phyloP scores from a whole-genome alignment of 441 rosid species.

The Lepidium campestre region DNA sequence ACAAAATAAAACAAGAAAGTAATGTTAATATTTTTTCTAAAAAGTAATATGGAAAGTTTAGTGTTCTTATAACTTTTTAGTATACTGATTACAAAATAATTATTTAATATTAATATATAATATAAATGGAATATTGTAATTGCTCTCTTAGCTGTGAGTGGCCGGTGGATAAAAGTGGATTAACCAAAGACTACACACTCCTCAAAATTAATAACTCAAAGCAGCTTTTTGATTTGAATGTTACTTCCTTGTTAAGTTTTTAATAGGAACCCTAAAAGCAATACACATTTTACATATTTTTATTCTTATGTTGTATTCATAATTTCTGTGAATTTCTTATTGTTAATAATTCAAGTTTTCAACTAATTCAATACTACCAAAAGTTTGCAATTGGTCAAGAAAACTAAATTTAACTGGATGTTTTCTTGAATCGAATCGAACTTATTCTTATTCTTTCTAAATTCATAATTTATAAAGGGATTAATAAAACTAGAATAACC shows the following conservation, averaged over 20 bases:
- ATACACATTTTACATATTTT: neutral
- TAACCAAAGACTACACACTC: neutral
- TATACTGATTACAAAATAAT: neutral
- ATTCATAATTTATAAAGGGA: neutral
- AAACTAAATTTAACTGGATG: neutral
- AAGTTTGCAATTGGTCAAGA: neutral
- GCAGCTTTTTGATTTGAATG: neutral
- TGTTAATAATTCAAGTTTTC: neutral
- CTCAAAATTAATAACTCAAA: neutral
- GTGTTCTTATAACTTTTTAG: neutral
- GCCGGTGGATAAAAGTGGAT: neutral
- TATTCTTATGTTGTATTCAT: neutral
- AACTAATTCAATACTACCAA: neutral
- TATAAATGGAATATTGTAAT: neutral
- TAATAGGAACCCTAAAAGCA: neutral
- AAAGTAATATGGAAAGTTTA: neutral
- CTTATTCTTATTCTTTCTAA: neutral
- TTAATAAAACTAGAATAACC: neutral
- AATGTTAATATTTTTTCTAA: neutral
- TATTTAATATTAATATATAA: neutral
- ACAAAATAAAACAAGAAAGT: neutral
- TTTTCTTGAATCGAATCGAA: neutral
- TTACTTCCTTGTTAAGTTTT: slow-evolving; percentile 4
- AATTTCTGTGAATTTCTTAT: neutral
- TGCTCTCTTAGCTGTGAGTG: neutral